phyloP scores from a whole-genome alignment of 2,329 filamentous ascomycete species.

The Geosmithia morbida region DNA sequence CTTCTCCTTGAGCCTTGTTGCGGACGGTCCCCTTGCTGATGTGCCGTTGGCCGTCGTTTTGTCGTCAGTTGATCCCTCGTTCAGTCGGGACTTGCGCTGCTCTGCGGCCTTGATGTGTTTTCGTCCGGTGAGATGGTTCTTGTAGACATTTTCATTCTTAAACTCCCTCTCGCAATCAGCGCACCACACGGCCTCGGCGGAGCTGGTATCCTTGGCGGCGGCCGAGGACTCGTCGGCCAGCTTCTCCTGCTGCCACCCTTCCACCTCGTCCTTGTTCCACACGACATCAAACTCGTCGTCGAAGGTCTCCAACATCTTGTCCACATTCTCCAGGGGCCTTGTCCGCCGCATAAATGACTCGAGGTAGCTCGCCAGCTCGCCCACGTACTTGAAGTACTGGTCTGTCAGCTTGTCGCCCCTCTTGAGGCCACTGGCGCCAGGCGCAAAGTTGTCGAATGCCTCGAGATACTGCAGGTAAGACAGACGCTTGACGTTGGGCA shows the following conservation, averaged over 20 bases:
- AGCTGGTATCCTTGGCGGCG: conserved; percentile 9
- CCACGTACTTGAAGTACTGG: conserved; percentile 81
- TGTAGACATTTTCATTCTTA: conserved; percentile 90
- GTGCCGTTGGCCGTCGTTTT: conserved; percentile 9
- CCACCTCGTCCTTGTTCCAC: conserved; percentile 69
- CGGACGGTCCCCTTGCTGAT: conserved; percentile 14
- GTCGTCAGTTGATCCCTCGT: conserved; percentile 15
- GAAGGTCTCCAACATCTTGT: conserved; percentile 61
- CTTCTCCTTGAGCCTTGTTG: conserved; percentile 64
- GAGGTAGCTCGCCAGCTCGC: conserved; percentile 66
- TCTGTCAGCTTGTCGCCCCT: conserved; percentile 79
- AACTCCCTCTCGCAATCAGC: conserved; percentile 89
- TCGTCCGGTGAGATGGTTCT: conserved; percentile 74
- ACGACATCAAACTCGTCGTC: conserved; percentile 71
- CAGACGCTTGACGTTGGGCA: conserved; percentile 71
- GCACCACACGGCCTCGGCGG: conserved; percentile 66
- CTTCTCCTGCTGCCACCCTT: conserved; percentile 58
- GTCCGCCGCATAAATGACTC: conserved; percentile 79
- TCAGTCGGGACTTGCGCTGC: conserved; percentile 28
- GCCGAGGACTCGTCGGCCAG: conserved; percentile 13
- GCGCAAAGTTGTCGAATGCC: conserved; percentile 72
- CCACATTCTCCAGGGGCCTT: conserved; percentile 72
- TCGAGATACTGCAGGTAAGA: conserved; percentile 91
- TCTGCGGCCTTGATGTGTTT: conserved; percentile 83
- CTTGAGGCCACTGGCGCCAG: conserved; percentile 60